Percentiles rank a stretch among this genome's conserved stretches.
These are phyloP conservation scores for Fusarium nanum DNA, from an alignment of 2,329 filamentous ascomycete species.

Conservation along the genomic window DNA sequence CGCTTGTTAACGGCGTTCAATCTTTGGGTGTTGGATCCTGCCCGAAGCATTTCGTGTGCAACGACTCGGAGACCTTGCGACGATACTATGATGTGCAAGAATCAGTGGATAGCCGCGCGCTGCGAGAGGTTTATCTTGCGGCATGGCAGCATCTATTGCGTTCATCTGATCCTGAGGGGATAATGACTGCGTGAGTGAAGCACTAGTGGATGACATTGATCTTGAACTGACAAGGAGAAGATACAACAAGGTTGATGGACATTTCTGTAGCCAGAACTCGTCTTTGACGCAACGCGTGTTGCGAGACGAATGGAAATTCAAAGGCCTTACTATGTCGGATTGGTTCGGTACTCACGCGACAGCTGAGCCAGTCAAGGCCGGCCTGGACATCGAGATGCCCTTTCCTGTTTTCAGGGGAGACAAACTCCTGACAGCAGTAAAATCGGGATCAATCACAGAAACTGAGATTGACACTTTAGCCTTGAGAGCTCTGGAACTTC, in stretches of 20 bases:
- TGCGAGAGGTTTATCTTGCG: constrained; percentile 35
- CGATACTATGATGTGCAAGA: constrained; percentile 32
- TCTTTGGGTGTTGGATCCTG: constrained; percentile 16
- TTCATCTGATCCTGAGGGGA: constrained; percentile 10
- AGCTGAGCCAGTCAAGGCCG: constrained; percentile 8
- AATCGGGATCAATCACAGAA: background rate
- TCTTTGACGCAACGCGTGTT: constrained; percentile 4
- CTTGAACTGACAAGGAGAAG: background rate
- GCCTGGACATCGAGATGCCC: constrained; percentile 35
- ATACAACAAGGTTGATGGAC: constrained; percentile 35
- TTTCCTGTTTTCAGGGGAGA: constrained; percentile 27
- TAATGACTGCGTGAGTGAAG: constrained; percentile 35
- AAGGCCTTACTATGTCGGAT: constrained; percentile 35
- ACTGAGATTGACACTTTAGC: constrained; percentile 1
- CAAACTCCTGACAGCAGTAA: constrained; percentile 12
- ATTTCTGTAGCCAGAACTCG: constrained; percentile 15
- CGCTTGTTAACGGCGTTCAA: constrained; percentile 30
- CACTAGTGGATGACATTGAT: no score
- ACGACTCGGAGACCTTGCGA: constrained; percentile 24
- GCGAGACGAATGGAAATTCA: constrained; percentile 24
- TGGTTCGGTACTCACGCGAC: constrained; percentile 37
- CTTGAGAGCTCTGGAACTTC: constrained; percentile 10
- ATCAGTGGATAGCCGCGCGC: background rate
- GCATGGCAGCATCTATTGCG: constrained; percentile 30
- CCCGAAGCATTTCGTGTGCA: constrained; percentile 34